Evolutionary conservation across 371 early-diverging fungal species (phyloP).

Genomic region (Mortierella sp.): DNA sequence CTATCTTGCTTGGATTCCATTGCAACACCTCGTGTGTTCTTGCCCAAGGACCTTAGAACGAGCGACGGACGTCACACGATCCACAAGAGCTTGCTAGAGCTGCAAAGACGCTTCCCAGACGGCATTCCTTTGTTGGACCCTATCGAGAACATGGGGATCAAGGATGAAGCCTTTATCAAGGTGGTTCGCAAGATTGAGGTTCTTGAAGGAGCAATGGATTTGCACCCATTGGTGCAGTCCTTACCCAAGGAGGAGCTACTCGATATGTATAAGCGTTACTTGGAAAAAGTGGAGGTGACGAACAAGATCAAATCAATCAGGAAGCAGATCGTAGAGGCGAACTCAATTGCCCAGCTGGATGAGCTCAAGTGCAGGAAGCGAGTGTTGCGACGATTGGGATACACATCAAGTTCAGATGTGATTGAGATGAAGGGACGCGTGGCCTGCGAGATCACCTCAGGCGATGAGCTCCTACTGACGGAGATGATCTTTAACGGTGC

Average conservation of each 20-base stretch:
- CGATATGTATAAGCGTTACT: constrained; percentile 70
- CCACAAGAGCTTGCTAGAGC: constrained; percentile 76
- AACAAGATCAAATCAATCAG: constrained; percentile 72
- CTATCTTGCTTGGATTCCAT: constrained; percentile 80
- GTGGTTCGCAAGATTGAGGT: constrained; percentile 78
- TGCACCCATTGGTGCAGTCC: constrained; percentile 61
- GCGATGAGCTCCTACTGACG: constrained; percentile 97
- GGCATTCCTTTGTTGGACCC: constrained; percentile 90
- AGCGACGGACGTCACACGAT: constrained; percentile 70
- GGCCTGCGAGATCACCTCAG: constrained; percentile 99
- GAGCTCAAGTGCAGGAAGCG: constrained; percentile 92
- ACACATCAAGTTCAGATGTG: constrained; percentile 83
- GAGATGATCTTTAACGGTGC: constrained; percentile 99
- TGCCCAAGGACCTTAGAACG: constrained; percentile 77
- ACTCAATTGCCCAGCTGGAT: constrained; percentile 89
- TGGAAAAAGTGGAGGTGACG: constrained; percentile 66
- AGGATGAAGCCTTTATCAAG: constrained; percentile 81
- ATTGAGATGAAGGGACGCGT: constrained; percentile 98
- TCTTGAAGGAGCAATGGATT: constrained; percentile 72
- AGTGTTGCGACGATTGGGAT: constrained; percentile 92
- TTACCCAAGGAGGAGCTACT: constrained; percentile 62
- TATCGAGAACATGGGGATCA: constrained; percentile 89
- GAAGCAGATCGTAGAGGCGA: constrained; percentile 79
- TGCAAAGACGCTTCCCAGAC: constrained; percentile 77
- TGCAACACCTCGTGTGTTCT: constrained; percentile 78